Evolutionary conservation across 352 stramenopile genomes (phyloP), one percentile per base, ranked within the genome.

Genomic region (Stramenopiles sp.): DNA sequence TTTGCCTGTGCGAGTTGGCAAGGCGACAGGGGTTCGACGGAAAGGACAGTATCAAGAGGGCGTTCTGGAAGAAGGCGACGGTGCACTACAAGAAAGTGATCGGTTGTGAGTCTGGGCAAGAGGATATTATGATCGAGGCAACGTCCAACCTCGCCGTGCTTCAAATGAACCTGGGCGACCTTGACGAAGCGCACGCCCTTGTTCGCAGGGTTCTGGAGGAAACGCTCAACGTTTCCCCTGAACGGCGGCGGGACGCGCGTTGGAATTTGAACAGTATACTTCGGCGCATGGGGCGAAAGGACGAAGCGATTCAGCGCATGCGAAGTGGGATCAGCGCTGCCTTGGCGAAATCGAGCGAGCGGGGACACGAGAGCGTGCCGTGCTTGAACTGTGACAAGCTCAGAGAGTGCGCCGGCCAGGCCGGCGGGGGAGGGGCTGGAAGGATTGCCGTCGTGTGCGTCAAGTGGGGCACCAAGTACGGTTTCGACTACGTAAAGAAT

Each of bases 401-500:
- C 33, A 33, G 31, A 4, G 3, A 74, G 1, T 63, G 34, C 18
- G 31, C 3, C n/a, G 1, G 0, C 68, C 4, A 48, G 34, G 37
- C 6, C 32, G 49, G 34, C 18, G 1, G 2, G 36, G 3, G 12
- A 30, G 34, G 25, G 35, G 1, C 37, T 33, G 1, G 43, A 37
- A 0, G 2, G 31, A 12, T 88, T 0, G 81, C 83, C 0, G 81
- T 91, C 12, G 76, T 90, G n/a, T 92, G 85, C 53, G 84, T 92
- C 68, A 92, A 92, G 74, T 92, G 86, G 84, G 87, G 87, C n/a
- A 77, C 48, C 69, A 92, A 92, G 76, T 92, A 92, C 76, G 79
- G 78, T 3, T 68, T 84, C 4, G 83, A 87, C n/a, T 92, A 92
- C 75, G 86, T 92, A 3, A 92, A 92, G 76, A 87, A 79, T 33